Conservation (phyloP, 176 grass and related monocot species). For the Miscanthus lutarioriparius region DNA sequence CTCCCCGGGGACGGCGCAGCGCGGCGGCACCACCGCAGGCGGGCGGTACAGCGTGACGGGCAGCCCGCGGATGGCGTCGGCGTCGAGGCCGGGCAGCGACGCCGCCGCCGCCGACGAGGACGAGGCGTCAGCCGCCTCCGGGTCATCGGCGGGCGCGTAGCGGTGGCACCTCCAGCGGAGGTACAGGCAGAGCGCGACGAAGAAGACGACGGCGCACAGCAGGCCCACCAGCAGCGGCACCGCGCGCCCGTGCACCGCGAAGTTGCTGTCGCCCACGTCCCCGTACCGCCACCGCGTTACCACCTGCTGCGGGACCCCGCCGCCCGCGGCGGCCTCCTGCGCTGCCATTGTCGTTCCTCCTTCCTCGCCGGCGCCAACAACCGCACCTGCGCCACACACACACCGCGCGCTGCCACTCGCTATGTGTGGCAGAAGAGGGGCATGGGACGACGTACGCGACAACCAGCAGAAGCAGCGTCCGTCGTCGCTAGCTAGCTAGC, state of each 20-base stretch:
- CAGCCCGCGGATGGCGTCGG: slow-evolving; percentile 41
- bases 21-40: not conserved
- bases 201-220: slow-evolving; percentile 25
- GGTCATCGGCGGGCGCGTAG: not conserved
- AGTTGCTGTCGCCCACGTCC: slow-evolving; percentile 62
- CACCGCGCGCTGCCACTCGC: not conserved
- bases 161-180: slow-evolving; percentile 43
- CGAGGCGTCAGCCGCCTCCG: not conserved
- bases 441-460: not conserved
- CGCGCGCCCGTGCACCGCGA: slow-evolving; percentile 43
- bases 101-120: not conserved
- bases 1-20: not conserved
- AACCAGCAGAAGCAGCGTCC: no score
- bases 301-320: slow-evolving; percentile 22
- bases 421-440: not conserved
- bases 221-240: slow-evolving; percentile 41
- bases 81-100: slow-evolving; percentile 33
- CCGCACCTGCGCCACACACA: not conserved
- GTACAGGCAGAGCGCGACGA: slow-evolving; percentile 50
- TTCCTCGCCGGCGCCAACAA: not conserved
- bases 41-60: slow-evolving; percentile 46
- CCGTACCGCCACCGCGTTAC: slow-evolving; percentile 47
- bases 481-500: no score
- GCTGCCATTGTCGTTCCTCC: slow-evolving; percentile 37
- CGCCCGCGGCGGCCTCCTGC: slow-evolving; percentile 45